Percentiles rank a stretch among this genome's conserved stretches.
Conservation (phyloP, 192 early-diverging fungal genomes). For the Dispira parvispora region DNA sequence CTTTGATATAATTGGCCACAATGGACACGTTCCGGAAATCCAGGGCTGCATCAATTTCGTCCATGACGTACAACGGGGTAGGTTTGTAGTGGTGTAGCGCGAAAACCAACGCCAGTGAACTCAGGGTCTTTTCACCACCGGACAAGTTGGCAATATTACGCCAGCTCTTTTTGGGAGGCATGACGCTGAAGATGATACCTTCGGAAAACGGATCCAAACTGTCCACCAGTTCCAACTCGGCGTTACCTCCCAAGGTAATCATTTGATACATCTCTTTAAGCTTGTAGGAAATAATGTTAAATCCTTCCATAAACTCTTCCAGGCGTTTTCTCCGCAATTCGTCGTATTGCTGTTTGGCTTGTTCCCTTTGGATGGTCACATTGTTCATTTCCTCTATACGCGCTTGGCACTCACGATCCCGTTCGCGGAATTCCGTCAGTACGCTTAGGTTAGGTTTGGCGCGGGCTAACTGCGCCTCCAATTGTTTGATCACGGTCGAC, state of each 20-base stretch:
- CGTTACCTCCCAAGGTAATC: slow-evolving; percentile 96
- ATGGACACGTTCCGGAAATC: slow-evolving; percentile 99
- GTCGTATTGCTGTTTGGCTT: slow-evolving; percentile 55
- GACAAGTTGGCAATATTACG: slow-evolving; percentile 98
- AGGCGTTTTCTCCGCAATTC: slow-evolving; percentile 39
- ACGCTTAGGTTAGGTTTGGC: slow-evolving; percentile 68
- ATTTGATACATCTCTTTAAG: slow-evolving; percentile 99
- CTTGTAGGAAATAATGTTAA: slow-evolving; percentile 79
- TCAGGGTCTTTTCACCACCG: slow-evolving; percentile 98
- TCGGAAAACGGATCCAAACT: slow-evolving; percentile 91
- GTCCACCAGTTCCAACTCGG: slow-evolving; percentile 94
- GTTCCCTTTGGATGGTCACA: slow-evolving; percentile 54
- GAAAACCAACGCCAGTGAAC: slow-evolving; percentile 97
- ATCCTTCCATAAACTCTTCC: slow-evolving; percentile 91
- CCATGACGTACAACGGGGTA: slow-evolving; percentile 99
- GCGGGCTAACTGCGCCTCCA: slow-evolving; percentile 43
- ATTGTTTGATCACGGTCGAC: slow-evolving; percentile 46
- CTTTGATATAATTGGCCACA: slow-evolving; percentile 97
- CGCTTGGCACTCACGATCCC: slow-evolving; percentile 52
- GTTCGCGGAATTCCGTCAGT: slow-evolving; percentile 68
- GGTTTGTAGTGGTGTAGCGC: slow-evolving; percentile 98
- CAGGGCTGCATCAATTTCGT: slow-evolving; percentile 98
- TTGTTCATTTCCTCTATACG: slow-evolving; percentile 59
- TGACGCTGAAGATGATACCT: slow-evolving; percentile 94
- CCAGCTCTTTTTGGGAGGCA: slow-evolving; percentile 99